Conservation (phyloP, 1,284 basidiomycete species). For the Sporisorium exsertum region DNA sequence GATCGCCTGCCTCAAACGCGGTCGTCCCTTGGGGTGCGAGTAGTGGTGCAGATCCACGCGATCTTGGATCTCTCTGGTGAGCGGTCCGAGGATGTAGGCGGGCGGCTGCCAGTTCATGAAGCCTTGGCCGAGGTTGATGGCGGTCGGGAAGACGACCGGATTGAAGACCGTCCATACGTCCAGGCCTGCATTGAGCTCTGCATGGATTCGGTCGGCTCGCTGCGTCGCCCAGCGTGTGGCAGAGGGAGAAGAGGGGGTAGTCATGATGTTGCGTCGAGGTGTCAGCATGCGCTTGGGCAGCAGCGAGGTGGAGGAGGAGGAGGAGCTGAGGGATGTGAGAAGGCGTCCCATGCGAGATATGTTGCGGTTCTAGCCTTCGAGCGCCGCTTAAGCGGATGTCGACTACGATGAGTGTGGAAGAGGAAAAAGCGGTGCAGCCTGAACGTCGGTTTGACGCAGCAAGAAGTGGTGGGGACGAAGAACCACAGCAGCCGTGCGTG, state of each 20-base stretch:
- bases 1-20: constrained; percentile 60
- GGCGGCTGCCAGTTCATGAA: constrained; percentile 69
- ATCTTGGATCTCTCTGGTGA: constrained; percentile 36
- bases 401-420: too few relatives aligned
- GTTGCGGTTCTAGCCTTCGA: neutral
- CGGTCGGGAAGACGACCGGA: constrained; percentile 62
- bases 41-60: constrained; percentile 68
- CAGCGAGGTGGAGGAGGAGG: too few relatives aligned
- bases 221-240: constrained; percentile 49
- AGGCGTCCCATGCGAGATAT: constrained; percentile 19
- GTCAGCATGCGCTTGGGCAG: neutral
- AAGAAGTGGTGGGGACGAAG: neutral
- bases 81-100: constrained; percentile 50
- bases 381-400: neutral
- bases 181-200: constrained; percentile 54
- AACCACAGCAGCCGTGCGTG: neutral
- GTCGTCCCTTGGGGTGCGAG: constrained; percentile 64
- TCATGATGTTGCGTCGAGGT: constrained; percentile 26
- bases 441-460: neutral
- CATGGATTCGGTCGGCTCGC: constrained; percentile 47
- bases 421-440: neutral
- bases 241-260: constrained; percentile 3
- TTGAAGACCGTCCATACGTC: constrained; percentile 69
- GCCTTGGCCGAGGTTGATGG: constrained; percentile 68
- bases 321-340: neutral